Evolutionary conservation across 1,284 basidiomycete species (phyloP), one percentile per base, ranked within the genome.

Genomic region (Ceratobasidium sp.): DNA sequence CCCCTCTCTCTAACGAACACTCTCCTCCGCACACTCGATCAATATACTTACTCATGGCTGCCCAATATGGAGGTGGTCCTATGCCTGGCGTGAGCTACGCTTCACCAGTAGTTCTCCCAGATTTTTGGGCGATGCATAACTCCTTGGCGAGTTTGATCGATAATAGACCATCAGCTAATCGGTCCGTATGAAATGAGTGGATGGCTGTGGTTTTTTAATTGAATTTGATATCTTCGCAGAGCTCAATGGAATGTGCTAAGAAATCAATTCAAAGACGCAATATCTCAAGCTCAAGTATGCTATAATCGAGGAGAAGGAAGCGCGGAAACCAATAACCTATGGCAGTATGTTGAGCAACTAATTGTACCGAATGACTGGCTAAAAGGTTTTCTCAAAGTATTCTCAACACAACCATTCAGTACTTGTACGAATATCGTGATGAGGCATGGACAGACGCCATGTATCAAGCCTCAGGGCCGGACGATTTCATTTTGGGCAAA

Each of bases 241-340:
- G 44, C 40, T 15, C 63, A 66, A 44, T 66, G 63, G 63, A 46
- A 66, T 7, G 26, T n/a, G 12, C 63, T 66, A 5, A 18, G 44
- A 46, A 42, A 66, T 20, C 40, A 46, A 12, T 20, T 26, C 63
- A 44, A 46, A 46, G n/a, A 46, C 46, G 40, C 63, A 28, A 46
- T 66, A 23, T 46, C 46, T 12, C 23, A 15, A 9, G 63, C 63
- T 12, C 42, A 66, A 28, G 46, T 42, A 3, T 66, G 42, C 26
- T 28, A 28, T 46, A 66, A 42, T 49, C 63, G 26, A 5, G 42
- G 63, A 46, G n/a, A 18, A 46, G 63, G 63, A n/a, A n/a, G 12
- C 23, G 6, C 20, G 44, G 63, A 66, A 26, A 66, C 46, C 9
- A n/a, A 66, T 20, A 20, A 18, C 5, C 12, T 66, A 49, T 44